Evolutionary conservation across 805 yeast species (phyloP), one percentile per base, ranked within the genome.

Genomic region (Ogataea paraovalis): DNA sequence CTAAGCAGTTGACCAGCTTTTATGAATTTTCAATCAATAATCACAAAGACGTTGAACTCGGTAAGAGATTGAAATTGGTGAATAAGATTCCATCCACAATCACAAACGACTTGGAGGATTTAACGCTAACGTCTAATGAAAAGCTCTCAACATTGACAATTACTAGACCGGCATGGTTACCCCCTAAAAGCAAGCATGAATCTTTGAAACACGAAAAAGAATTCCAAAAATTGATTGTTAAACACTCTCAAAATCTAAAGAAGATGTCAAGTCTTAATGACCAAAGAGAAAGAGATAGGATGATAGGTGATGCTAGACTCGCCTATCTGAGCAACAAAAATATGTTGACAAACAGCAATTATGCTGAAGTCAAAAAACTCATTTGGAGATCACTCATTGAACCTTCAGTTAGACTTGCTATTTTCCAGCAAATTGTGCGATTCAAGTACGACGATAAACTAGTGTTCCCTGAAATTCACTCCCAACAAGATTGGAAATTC

Each of bases 81-180:
- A 64, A 60, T 41, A 57, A 60, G 18, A 50, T 74, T 23, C 79
- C 79, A 9, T 49, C 65, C 18, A 1, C 47, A 43, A 32, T 51
- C n/a, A 63, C 59, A 14, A 59, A 63, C 19, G 75, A 75, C 3
- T 60, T 83, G 50, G 90, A 84, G 45, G 88, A 84, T 60, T 64
- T 80, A 50, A 65, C 70, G 42, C 65, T 85, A 32, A 75, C 85
- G 1, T 83, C 89, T 1, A 75, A 72, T 1, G 85, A 83, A 56
- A 84, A 84, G 55, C 60, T 81, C 33, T 73, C 72, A 21, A 63
- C 67, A 10, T 64, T 83, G 33, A 75, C 83, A 44, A 80, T 79
- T 39, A 76, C 88, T 1, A 72, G 91, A 54, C 91, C 91, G 3
- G 75, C 80, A 43, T 81, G 87, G 77, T 62, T 83, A 40, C 91